phyloP scores from a whole-genome alignment of 257 asterid species.

The Scutellaria galericulata region DNA sequence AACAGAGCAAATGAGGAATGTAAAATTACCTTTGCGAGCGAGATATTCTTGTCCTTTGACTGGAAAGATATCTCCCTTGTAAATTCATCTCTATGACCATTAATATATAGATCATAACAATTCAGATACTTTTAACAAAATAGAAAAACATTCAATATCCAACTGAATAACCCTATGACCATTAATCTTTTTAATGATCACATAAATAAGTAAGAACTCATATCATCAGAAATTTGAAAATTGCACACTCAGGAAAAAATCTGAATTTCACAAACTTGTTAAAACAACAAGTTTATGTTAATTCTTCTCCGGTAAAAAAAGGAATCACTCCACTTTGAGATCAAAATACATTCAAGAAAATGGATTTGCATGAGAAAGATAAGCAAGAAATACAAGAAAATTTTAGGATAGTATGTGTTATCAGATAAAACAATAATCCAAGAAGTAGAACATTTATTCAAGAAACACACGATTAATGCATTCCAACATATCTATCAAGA shows the following conservation, averaged over 20 bases:
- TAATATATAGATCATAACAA: too few relatives aligned
- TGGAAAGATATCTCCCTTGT: slow-evolving; percentile 83
- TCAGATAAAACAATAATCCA: too few relatives aligned
- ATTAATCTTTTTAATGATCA: slow-evolving; percentile 15
- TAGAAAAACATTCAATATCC: background rate
- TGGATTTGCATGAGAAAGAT: too few relatives aligned
- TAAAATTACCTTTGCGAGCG: slow-evolving; percentile 78
- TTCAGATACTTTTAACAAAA: too few relatives aligned
- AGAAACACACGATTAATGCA: background rate
- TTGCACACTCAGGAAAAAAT: background rate
- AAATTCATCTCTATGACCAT: too few relatives aligned
- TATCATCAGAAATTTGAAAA: slow-evolving; percentile 1
- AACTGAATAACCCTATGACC: background rate
- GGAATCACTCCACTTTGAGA: too few relatives aligned
- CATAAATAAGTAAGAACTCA: background rate
- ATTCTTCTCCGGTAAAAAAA: background rate
- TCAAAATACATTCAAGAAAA: too few relatives aligned
- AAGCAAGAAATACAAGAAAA: background rate
- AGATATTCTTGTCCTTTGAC: slow-evolving; percentile 85
- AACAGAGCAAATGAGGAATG: slow-evolving; percentile 1
- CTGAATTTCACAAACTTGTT: background rate
- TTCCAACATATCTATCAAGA: background rate
- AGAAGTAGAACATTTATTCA: background rate
- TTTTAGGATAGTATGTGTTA: background rate
- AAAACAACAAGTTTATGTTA: background rate